Conservation (phyloP, 2,329 filamentous ascomycete species). For the Verticillium dahliae region DNA sequence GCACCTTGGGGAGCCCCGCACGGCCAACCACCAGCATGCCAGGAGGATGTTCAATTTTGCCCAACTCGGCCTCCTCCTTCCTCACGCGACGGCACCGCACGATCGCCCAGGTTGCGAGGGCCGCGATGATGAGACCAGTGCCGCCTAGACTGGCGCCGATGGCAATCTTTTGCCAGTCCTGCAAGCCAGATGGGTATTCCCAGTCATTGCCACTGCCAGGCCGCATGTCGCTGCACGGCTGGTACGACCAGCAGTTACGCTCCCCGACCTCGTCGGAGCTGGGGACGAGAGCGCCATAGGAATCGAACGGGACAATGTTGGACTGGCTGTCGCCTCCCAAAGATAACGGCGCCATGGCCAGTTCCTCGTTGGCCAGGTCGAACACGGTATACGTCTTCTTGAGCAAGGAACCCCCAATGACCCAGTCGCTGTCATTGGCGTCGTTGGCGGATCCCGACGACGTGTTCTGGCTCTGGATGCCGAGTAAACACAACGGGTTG, state of each 20-base stretch:
- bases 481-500: slow-evolving; percentile 18
- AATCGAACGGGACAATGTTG: slow-evolving; percentile 19
- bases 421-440: slow-evolving; percentile 4
- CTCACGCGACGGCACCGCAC: slow-evolving; percentile 4
- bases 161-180: neutral
- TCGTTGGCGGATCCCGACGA: neutral
- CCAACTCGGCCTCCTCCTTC: neutral
- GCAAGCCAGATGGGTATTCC: neutral
- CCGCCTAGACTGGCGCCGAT: neutral
- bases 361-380: slow-evolving; percentile 22
- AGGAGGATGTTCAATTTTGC: neutral
- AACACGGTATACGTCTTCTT: slow-evolving; percentile 25
- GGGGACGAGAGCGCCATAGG: slow-evolving; percentile 17
- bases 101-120: slow-evolving; percentile 4
- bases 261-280: slow-evolving; percentile 9
- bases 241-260: neutral
- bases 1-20: neutral
- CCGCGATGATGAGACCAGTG: neutral
- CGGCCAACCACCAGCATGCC: neutral
- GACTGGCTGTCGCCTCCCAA: slow-evolving; percentile 11
- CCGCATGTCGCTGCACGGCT: neutral
- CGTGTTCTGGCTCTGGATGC: slow-evolving; percentile 18
- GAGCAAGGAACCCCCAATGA: slow-evolving; percentile 18
- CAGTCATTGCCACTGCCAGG: neutral
- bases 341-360: slow-evolving; percentile 22